Conservation (phyloP, 2,329 filamentous ascomycete species). For the Orbilia javanica region DNA sequence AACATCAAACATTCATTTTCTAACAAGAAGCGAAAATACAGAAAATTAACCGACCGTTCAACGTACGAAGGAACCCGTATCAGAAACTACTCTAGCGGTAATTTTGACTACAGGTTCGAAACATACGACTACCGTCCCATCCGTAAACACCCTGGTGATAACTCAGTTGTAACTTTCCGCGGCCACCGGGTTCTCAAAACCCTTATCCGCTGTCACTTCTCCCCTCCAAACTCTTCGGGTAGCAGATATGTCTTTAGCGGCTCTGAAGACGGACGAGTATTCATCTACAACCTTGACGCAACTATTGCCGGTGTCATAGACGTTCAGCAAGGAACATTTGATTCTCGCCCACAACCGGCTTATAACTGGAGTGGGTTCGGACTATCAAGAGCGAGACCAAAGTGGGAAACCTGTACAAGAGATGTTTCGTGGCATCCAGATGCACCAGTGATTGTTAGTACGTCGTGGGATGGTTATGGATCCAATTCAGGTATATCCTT, state of each 20-base stretch:
- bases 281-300: conserved; percentile 93
- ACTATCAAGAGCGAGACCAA: conserved; percentile 68
- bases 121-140: conserved; percentile 65
- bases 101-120: conserved; percentile 80
- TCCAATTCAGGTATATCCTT: conserved; percentile 64
- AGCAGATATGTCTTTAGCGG: conserved; percentile 94
- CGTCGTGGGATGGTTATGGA: conserved; percentile 63
- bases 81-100: conserved; percentile 66
- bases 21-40: conserved; percentile 25
- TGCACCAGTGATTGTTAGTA: conserved; percentile 78
- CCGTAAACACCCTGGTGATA: conserved; percentile 81
- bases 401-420: conserved; percentile 82
- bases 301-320: conserved; percentile 83
- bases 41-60: conserved; percentile 61
- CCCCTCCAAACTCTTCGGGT: conserved; percentile 85
- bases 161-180: conserved; percentile 91
- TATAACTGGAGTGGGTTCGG: conserved; percentile 71
- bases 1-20: not conserved
- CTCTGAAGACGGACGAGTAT: conserved; percentile 88
- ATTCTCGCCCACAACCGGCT: conserved; percentile 71
- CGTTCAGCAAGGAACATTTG: conserved; percentile 77
- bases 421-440: conserved; percentile 93
- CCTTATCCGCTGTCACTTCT: conserved; percentile 94
- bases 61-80: conserved; percentile 51
- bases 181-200: conserved; percentile 91